Base-by-base conservation (phyloP, 352 stramenopile species). In the Phytophthora agathidicida region DNA sequence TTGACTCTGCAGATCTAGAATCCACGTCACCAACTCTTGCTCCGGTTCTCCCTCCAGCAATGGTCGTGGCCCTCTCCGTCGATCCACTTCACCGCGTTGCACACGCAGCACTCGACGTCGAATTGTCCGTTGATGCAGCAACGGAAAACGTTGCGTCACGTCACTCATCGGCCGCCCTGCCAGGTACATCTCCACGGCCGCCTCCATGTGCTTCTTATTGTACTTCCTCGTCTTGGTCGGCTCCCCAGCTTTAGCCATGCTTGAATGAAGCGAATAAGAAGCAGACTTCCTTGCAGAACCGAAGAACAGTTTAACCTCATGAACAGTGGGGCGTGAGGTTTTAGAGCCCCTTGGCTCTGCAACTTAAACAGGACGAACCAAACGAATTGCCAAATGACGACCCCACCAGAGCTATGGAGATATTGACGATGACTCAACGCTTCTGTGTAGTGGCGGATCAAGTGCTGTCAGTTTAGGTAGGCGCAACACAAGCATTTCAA, bases 151-250 rank as follows among this genome's bases (percentile, higher is more conserved):
- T 19, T 62, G 42, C 2, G 19, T 42, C 7, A 67, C 59, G 0
- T 67, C 50, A 11, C 45, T 50, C 50, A 67, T 67, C 9, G 59
- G 19, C 9, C 43, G 28, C 9, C 59, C 59, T 37, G 59, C 49
- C 36, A 67, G 27, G 27, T 41, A 56, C 59, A 67, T 67, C 33
- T 49, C 59, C 9, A 67, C 59, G 3, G 59, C 59, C n/a, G 59
- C 59, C 28, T 61, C 52, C 59, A 67, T 67, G 36, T 67, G 50
- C 14, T 67, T 67, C 5, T 14, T 9, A 24, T 62, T 61, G 35
- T 67, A 67, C 28, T 62, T 65, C 33, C 57, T 59, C 7, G 46
- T 59, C 47, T 65, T 65, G 10, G 28, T 31, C 3, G 16, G 7
- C 3, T 16, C 33, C 27, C 0, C n/a, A 13, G 23, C 23, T 28